A percentile compares a stretch with the other conserved stretches of the same genome.
These are phyloP conservation scores for Nicotiana tomentosiformis DNA, from an alignment of 257 asterid genomes.

Conservation along the genomic window DNA sequence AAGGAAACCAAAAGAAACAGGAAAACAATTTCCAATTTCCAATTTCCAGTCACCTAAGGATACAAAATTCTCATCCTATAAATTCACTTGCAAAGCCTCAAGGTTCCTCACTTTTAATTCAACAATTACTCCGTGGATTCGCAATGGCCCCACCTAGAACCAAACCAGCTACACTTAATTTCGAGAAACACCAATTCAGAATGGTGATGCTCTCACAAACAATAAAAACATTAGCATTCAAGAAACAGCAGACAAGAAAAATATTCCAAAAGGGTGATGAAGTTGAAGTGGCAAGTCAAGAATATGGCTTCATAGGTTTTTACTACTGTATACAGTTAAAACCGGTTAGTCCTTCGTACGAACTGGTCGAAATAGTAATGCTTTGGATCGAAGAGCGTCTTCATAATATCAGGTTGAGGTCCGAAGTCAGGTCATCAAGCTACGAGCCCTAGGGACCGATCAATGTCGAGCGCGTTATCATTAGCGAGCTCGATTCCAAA, in stretches of 20 bases:
- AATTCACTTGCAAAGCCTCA: background rate
- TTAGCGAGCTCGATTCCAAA: too few species aligned
- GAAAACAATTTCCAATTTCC: too few species aligned
- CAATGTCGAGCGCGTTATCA: too few species aligned
- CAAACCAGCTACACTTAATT: background rate
- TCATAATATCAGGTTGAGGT: too few species aligned
- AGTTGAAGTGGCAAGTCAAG: slow-evolving; percentile 14
- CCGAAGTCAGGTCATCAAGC: too few species aligned
- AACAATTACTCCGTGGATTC: background rate
- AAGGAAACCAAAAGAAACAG: too few species aligned
- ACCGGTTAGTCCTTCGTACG: too few species aligned
- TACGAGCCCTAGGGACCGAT: too few species aligned
- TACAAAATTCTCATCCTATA: background rate
- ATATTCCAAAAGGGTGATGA: background rate
- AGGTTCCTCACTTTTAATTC: background rate
- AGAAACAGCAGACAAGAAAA: background rate
- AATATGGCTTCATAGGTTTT: slow-evolving; percentile 17
- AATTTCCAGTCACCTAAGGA: too few species aligned
- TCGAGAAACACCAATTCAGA: background rate
- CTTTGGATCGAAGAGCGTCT: too few species aligned
- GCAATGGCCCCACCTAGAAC: background rate
- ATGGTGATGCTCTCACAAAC: background rate
- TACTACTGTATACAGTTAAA: background rate
- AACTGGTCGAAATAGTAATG: too few species aligned
- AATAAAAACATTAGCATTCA: background rate